phyloP scores from a whole-genome alignment of 179 eudicot genomes.

The Nepenthes alata region DNA sequence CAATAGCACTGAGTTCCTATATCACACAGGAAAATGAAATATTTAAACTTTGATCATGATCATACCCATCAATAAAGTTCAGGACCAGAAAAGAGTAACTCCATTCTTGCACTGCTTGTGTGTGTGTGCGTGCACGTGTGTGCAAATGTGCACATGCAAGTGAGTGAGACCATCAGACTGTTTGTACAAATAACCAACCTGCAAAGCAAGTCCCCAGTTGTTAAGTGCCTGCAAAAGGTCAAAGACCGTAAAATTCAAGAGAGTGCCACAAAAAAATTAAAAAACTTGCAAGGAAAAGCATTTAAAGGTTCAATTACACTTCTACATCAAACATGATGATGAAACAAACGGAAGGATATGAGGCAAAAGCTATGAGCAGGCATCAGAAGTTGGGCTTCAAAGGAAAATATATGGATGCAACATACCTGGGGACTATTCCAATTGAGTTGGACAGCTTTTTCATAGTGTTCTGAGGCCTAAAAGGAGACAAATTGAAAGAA shows the following conservation, averaged over 20 bases:
- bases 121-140: neutral
- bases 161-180: neutral
- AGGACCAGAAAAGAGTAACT: neutral
- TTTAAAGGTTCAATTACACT: too few relatives aligned
- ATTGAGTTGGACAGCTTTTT: slow-evolving; percentile 78
- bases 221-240: slow-evolving; percentile 70
- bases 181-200: slow-evolving; percentile 33
- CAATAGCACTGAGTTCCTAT: slow-evolving; percentile 94
- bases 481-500: slow-evolving; percentile 6
- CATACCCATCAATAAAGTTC: neutral
- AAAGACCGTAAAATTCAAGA: neutral
- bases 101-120: neutral
- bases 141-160: neutral
- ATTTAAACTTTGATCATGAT: slow-evolving; percentile 5
- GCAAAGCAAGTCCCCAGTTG: slow-evolving; percentile 98
- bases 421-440: slow-evolving; percentile 98
- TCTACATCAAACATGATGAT: too few relatives aligned
- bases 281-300: too few relatives aligned
- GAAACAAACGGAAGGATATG: neutral
- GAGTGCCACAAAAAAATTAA: too few relatives aligned
- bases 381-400: neutral
- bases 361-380: neutral
- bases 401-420: neutral
- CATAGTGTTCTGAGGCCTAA: slow-evolving; percentile 82
- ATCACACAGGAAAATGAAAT: slow-evolving; percentile 9